Evolutionary conservation across 2,329 filamentous ascomycete genomes (phyloP), one percentile per base, ranked within the genome.

Genomic region (Paraphoma chrysanthemicola): DNA sequence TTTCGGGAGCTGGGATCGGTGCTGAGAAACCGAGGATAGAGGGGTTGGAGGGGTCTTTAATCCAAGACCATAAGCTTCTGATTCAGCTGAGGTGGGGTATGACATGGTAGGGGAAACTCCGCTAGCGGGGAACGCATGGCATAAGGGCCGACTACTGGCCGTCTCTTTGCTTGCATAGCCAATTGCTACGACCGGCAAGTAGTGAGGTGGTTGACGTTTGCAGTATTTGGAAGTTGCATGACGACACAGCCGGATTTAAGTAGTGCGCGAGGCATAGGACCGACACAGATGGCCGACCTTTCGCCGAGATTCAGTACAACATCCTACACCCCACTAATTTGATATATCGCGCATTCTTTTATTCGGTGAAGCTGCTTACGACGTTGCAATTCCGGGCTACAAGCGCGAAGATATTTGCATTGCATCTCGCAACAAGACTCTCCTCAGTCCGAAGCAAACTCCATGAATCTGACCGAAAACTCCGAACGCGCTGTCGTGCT

Each of bases 21-120:
- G 47, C 4, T 28, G 7, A 45, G 9, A 30, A 4, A 39, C 6
- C 14, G 30, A 44, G 8, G 30, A 44, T 38, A 4, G 36, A 44
- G 28, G 51, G 48, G 14, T 8, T 28, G 44, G 44, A 46, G 47
- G 48, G 51, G 17, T 45, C 39, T 55, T 52, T 44, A 44, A 36
- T 36, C 33, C 3, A 2, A 36, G 3, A 14, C 33, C 23, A 23
- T 23, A 36, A 36, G 33, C 33, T 36, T 36, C 33, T 36, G 9
- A 36, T 14, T 36, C 33, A 36, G 33, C 33, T 10, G 10, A 7
- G 33, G 33, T 36, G 33, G 33, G 33, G 33, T 36, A 36, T 10
- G 33, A 36, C 33, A 36, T 36, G 6, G 33, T 2, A 14, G 33
- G 33, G 23, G 23, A 23, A 23, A 23, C 14, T 36, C 33, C 33